These are phyloP conservation scores for Pichiaceae sp. DNA, from an alignment of 1,139 yeast species.

Conservation along the genomic window DNA sequence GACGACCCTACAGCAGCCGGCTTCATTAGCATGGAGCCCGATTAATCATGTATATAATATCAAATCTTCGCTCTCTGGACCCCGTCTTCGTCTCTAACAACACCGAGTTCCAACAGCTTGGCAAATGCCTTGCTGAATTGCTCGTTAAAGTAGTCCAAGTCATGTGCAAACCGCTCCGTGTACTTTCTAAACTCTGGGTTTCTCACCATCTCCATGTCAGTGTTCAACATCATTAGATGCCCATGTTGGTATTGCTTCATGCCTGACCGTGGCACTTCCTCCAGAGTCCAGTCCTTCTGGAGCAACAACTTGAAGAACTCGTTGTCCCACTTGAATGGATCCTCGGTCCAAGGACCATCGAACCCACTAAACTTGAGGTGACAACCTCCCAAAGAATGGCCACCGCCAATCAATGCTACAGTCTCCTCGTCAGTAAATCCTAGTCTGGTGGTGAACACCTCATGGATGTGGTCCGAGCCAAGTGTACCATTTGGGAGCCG, in stretches of 20 bases:
- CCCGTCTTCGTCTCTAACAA: conserved; percentile 28
- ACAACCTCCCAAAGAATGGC: conserved; percentile 59
- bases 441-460: conserved; percentile 44
- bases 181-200: conserved; percentile 58
- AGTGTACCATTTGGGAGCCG: conserved; percentile 51
- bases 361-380: conserved; percentile 43
- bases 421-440: conserved; percentile 59
- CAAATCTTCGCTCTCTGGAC: conserved; percentile 20
- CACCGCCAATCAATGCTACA: conserved; percentile 52
- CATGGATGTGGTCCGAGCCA: conserved; percentile 45
- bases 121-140: conserved; percentile 67
- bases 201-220: conserved; percentile 68
- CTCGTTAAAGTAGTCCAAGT: conserved; percentile 58
- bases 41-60: conserved; percentile 1
- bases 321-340: conserved; percentile 31
- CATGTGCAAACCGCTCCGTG: conserved; percentile 66
- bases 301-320: conserved; percentile 28
- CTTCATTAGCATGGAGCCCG: not conserved
- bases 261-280: conserved; percentile 34
- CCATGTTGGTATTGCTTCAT: conserved; percentile 30
- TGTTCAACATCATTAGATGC: conserved; percentile 79
- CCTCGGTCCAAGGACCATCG: conserved; percentile 35
- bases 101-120: conserved; percentile 69
- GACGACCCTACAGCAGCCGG: not conserved
- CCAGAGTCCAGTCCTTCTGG: conserved; percentile 27